Conservation (phyloP, 2,329 filamentous ascomycete species). For the Pseudocercospora crystallina region DNA sequence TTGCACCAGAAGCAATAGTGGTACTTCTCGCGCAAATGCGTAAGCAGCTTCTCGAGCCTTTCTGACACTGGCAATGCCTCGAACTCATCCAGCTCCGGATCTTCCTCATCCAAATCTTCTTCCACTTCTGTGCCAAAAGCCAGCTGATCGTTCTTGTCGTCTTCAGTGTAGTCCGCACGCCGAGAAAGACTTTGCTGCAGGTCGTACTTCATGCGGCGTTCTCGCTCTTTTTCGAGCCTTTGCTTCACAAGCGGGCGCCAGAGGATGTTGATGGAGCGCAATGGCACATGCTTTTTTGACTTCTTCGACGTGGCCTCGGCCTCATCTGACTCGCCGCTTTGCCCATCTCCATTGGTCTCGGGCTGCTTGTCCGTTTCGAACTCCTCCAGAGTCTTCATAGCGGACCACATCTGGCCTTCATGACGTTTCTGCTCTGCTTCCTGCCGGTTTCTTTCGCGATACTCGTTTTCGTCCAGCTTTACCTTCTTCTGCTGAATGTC, state of each 20-base stretch:
- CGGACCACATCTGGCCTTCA: conserved; percentile 71
- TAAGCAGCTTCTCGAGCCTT: conserved; percentile 64
- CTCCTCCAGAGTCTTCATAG: conserved; percentile 78
- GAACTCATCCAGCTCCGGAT: conserved; percentile 78
- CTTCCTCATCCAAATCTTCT: conserved; percentile 74
- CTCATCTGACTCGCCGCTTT: conserved; percentile 14
- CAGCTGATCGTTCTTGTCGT: conserved; percentile 69
- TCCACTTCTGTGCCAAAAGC: conserved; percentile 65
- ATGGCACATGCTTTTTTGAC: conserved; percentile 9
- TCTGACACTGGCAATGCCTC: conserved; percentile 67
- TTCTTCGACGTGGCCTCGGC: not conserved
- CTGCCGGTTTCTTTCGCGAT: conserved; percentile 67
- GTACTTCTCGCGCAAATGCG: conserved; percentile 68
- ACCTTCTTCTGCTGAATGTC: conserved; percentile 56
- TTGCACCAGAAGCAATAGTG: conserved; percentile 98
- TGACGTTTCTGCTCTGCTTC: conserved; percentile 68
- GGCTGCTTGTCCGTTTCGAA: conserved; percentile 60
- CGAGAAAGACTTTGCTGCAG: conserved; percentile 63
- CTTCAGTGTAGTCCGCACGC: conserved; percentile 65
- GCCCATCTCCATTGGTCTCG: conserved; percentile 14
- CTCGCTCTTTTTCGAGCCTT: conserved; percentile 68
- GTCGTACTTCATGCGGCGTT: conserved; percentile 64
- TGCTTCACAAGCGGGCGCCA: conserved; percentile 74
- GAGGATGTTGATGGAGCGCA: conserved; percentile 67
- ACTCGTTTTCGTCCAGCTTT: conserved; percentile 68